phyloP scores from a whole-genome alignment of 164 flowering plant species.

The Aristolochia contorta region DNA sequence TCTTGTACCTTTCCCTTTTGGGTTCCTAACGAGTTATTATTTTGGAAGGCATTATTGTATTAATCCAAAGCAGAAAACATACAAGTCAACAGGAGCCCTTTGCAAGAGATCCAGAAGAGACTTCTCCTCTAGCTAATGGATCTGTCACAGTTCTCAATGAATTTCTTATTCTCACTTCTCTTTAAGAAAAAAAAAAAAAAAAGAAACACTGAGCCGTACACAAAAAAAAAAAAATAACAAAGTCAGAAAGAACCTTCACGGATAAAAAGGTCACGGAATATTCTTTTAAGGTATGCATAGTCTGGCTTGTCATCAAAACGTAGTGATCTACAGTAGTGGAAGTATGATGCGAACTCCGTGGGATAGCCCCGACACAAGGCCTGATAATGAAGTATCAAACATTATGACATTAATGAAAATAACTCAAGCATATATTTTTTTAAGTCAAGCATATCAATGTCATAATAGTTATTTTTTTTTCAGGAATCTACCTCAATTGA shows the following conservation, averaged over 20 bases:
- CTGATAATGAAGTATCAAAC: slow-evolving; percentile 24
- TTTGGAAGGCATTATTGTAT: too few relatives aligned
- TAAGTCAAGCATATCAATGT: neutral
- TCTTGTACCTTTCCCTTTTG: too few relatives aligned
- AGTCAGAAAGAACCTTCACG: slow-evolving; percentile 62
- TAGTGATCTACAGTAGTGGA: slow-evolving; percentile 89
- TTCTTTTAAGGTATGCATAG: slow-evolving; percentile 83
- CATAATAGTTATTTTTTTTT: neutral
- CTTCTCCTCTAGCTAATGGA: too few relatives aligned
- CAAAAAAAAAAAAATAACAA: neutral
- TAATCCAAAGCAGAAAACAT: too few relatives aligned
- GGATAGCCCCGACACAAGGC: slow-evolving; percentile 89
- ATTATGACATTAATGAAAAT: neutral
- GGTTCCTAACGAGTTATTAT: too few relatives aligned
- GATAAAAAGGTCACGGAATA: slow-evolving; percentile 91
- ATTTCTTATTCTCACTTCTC: too few relatives aligned
- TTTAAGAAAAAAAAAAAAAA: neutral
- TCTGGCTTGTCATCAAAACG: slow-evolving; percentile 98
- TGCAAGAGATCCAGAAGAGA: too few relatives aligned
- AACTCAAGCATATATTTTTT: neutral
- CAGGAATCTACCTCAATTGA: slow-evolving; percentile 65
- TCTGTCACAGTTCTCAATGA: too few relatives aligned
- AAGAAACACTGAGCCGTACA: too few relatives aligned
- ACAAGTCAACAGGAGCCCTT: too few relatives aligned
- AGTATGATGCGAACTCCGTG: slow-evolving; percentile 91